Conservation (phyloP, 140 eudicot genomes). For the Oenanthe javanica region DNA sequence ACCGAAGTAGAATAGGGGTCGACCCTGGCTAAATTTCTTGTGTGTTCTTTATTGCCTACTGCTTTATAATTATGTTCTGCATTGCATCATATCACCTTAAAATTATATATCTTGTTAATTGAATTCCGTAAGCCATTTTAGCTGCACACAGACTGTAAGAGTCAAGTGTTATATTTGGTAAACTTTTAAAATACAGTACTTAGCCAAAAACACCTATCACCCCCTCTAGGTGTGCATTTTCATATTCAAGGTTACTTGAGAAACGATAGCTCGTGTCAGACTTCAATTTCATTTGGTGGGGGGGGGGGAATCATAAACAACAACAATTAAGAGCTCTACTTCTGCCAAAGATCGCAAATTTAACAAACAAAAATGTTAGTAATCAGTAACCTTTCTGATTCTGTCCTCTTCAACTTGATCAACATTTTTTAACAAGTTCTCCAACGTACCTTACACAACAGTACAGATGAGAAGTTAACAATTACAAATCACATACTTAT, state of each 20-base stretch:
- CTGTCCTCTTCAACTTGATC: conserved; percentile 72
- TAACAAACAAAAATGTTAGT: not conserved
- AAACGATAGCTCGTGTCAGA: not conserved
- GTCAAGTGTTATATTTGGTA: too few relatives aligned
- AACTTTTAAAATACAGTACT: too few relatives aligned
- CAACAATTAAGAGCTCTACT: not conserved
- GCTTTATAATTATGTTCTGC: too few relatives aligned
- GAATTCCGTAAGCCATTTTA: too few relatives aligned
- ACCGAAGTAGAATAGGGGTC: too few relatives aligned
- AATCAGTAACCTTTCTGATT: conserved; percentile 47
- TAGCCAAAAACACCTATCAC: too few relatives aligned
- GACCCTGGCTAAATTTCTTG: too few relatives aligned
- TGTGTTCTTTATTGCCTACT: too few relatives aligned
- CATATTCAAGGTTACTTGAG: not conserved
- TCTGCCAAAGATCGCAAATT: not conserved
- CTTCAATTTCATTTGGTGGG: not conserved
- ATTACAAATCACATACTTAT: not conserved
- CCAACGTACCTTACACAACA: conserved; percentile 48
- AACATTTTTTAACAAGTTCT: conserved; percentile 54
- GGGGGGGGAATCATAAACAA: not conserved
- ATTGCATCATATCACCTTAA: too few relatives aligned
- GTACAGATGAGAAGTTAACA: conserved; percentile 22
- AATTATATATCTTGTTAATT: too few relatives aligned
- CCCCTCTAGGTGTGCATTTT: too few relatives aligned
- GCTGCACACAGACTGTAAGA: too few relatives aligned